Percentiles rank a stretch among this genome's conserved stretches.
These are phyloP conservation scores for Neophaeococcomyces mojaviensis DNA, from an alignment of 2,329 filamentous ascomycete genomes.

Conservation along the genomic window DNA sequence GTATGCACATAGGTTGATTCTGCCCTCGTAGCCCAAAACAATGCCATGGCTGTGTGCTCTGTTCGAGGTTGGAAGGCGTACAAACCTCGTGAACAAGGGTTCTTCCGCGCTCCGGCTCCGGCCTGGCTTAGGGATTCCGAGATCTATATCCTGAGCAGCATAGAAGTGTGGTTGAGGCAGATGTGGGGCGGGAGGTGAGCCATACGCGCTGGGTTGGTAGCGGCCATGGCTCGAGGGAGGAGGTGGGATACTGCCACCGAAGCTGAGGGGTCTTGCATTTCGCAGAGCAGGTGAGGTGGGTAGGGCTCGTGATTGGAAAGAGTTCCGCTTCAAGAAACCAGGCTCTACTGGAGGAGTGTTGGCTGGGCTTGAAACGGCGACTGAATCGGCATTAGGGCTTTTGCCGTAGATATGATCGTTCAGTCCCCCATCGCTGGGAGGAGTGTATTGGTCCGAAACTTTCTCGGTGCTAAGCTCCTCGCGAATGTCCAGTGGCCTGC, in stretches of 20 bases:
- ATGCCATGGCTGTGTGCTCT: conserved; percentile 49
- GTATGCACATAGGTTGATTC: conserved; percentile 66
- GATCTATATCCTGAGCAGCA: conserved; percentile 64
- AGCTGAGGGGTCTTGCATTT: conserved; percentile 36
- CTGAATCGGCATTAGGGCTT: conserved; percentile 15
- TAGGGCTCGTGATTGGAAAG: conserved; percentile 35
- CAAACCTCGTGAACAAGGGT: conserved; percentile 21
- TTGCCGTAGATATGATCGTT: conserved; percentile 13
- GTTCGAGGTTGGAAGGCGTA: conserved; percentile 9
- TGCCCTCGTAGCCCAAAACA: conserved; percentile 76
- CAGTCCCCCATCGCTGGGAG: conserved; percentile 13
- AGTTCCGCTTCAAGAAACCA: conserved; percentile 30
- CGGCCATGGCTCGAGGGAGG: conserved; percentile 31
- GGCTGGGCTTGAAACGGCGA: conserved; percentile 17
- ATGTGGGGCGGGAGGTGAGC: conserved; percentile 55
- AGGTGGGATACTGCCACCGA: conserved; percentile 32
- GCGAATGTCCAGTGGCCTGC: conserved; percentile 4
- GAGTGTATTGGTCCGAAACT: conserved; percentile 22
- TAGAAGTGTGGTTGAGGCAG: conserved; percentile 73
- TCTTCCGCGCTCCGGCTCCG: conserved; percentile 55
- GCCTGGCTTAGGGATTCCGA: conserved; percentile 44
- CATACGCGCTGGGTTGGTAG: conserved; percentile 37
- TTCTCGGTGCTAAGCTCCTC: conserved; percentile 18
- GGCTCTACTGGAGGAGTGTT: conserved; percentile 36
- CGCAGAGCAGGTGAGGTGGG: conserved; percentile 36